These are phyloP conservation scores for Sporothrix dimorphospora DNA, from an alignment of 2,329 filamentous ascomycete species.

Conservation along the genomic window DNA sequence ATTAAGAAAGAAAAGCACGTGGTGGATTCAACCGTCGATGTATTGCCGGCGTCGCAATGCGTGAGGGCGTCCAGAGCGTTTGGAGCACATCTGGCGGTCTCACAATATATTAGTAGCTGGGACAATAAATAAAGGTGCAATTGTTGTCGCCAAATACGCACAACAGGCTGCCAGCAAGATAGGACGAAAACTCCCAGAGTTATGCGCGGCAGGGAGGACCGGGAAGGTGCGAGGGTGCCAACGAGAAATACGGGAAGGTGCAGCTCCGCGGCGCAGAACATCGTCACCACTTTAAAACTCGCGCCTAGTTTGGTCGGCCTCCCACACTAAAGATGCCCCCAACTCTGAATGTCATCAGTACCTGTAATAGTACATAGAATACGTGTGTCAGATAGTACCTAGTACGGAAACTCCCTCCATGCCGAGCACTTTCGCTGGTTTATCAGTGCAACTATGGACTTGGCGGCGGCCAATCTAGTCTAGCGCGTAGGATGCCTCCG, in stretches of 20 bases:
- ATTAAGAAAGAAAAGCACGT: background rate
- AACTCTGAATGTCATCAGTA: background rate
- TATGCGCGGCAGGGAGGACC: background rate
- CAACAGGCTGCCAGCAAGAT: background rate
- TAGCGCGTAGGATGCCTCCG: background rate
- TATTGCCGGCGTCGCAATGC: conserved; percentile 8
- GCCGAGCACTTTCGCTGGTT: background rate
- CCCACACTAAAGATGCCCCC: background rate
- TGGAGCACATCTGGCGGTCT: background rate
- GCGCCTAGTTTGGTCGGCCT: conserved; percentile 18
- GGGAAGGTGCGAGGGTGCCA: conserved; percentile 14
- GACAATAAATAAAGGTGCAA: background rate
- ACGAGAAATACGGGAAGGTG: conserved; percentile 20
- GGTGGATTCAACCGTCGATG: background rate
- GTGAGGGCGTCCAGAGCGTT: background rate
- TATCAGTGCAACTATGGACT: conserved; percentile 4
- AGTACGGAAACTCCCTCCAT: background rate
- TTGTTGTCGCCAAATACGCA: conserved; percentile 2
- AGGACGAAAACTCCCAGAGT: background rate
- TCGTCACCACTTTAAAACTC: conserved; percentile 19
- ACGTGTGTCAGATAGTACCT: background rate
- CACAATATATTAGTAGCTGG: background rate
- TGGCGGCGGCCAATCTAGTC: background rate
- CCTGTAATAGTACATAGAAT: too few relatives aligned
- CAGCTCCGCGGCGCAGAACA: background rate